Evolutionary conservation across 2,329 filamentous ascomycete species (phyloP).

Genomic region (Celoporthe dispersa): DNA sequence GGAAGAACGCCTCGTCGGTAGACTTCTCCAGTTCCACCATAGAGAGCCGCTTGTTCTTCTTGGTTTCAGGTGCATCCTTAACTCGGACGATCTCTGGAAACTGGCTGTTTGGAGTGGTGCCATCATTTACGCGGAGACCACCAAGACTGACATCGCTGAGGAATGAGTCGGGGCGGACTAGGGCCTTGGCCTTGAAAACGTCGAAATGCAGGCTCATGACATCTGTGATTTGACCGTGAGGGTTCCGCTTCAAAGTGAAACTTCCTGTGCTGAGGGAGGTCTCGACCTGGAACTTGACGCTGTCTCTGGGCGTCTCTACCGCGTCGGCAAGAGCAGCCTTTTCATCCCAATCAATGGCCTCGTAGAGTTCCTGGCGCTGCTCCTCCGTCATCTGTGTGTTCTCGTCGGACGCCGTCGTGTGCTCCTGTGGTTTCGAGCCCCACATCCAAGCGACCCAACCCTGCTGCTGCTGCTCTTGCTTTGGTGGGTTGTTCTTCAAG

Average conservation of each 20-base stretch:
- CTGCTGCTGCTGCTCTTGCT: conserved; percentile 65
- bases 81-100: conserved; percentile 96
- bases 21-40: conserved; percentile 56
- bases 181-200: conserved; percentile 85
- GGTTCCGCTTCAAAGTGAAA: conserved; percentile 88
- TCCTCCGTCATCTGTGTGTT: conserved; percentile 91
- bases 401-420: conserved; percentile 66
- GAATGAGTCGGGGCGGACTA: conserved; percentile 90
- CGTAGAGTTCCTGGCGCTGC: conserved; percentile 93
- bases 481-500: conserved; percentile 64
- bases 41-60: conserved; percentile 53
- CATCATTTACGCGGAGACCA: conserved; percentile 92
- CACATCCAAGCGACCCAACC: conserved; percentile 93
- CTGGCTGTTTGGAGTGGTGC: conserved; percentile 86
- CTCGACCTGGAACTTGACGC: conserved; percentile 90
- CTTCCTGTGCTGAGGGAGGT: conserved; percentile 93
- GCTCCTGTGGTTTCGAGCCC: conserved; percentile 71
- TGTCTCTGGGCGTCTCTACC: conserved; percentile 87
- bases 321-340: conserved; percentile 87
- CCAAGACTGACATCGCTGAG: conserved; percentile 88
- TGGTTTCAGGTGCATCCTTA: conserved; percentile 74
- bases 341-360: conserved; percentile 98
- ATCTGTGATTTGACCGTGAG: conserved; percentile 76
- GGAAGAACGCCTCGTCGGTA: conserved; percentile 79
- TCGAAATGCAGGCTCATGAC: conserved; percentile 93